phyloP scores from a whole-genome alignment of 176 grass and related monocot species.

The Hyparrhenia diplandra region DNA sequence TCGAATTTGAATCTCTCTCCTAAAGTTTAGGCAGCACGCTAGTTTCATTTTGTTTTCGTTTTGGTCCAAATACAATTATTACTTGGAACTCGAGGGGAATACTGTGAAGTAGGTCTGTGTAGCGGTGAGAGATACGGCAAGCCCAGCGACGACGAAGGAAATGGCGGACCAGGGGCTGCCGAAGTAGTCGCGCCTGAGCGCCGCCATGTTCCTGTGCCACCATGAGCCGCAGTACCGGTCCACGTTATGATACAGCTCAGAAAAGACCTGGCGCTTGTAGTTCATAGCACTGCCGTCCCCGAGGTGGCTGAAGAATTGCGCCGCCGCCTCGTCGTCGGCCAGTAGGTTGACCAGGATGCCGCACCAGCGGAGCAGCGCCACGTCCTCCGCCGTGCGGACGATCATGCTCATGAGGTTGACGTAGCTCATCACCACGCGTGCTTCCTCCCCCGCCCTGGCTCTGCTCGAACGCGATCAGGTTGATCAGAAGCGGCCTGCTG shows the following conservation, averaged over 20 bases:
- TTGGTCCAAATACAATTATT: too few relatives aligned
- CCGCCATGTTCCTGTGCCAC: background rate
- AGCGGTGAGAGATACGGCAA: background rate
- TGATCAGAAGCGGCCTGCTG: background rate
- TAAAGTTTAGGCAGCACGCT: too few relatives aligned
- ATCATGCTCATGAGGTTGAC: background rate
- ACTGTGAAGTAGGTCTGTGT: background rate
- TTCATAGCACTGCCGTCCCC: background rate
- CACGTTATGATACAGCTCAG: background rate
- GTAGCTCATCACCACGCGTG: background rate
- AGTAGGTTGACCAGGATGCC: background rate
- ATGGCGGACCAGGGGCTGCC: background rate
- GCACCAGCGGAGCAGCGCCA: background rate
- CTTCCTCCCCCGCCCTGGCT: too few relatives aligned
- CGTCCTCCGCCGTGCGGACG: background rate
- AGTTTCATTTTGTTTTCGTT: too few relatives aligned
- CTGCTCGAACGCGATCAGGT: conserved; percentile 9
- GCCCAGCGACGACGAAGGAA: background rate
- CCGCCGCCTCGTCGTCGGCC: background rate
- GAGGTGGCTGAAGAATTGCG: background rate
- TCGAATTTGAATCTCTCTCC: too few relatives aligned
- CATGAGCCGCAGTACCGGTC: background rate
- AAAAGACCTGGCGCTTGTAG: background rate
- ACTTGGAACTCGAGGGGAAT: background rate
- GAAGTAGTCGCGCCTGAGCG: background rate